These are phyloP conservation scores for Raddia guianensis DNA, from an alignment of 176 grass and related monocot genomes.

Conservation along the genomic window DNA sequence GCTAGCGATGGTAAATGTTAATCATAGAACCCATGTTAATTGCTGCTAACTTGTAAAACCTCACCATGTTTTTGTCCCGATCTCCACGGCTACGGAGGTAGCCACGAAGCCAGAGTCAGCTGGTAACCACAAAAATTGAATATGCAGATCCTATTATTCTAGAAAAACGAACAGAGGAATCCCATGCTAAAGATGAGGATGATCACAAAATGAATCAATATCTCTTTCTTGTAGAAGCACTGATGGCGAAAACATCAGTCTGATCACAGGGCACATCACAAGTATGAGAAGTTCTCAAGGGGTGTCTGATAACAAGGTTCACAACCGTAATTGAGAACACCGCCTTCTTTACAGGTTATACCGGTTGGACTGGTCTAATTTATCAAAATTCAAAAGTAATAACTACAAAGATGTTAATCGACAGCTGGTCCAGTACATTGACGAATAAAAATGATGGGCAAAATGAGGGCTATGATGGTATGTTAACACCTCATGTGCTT, in stretches of 20 bases:
- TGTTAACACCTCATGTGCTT: constrained; percentile 16
- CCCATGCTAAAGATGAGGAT: background rate
- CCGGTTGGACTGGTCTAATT: constrained; percentile 34
- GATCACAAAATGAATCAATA: background rate
- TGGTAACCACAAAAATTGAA: too few relatives aligned
- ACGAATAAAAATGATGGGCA: constrained; percentile 31
- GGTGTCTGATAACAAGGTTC: background rate
- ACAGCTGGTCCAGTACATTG: constrained; percentile 26
- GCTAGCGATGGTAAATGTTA: too few relatives aligned
- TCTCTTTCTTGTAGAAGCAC: too few relatives aligned
- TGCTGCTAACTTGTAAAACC: too few relatives aligned
- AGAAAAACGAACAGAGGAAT: background rate
- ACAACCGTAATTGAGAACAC: background rate
- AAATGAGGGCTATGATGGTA: background rate
- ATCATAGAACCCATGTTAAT: too few relatives aligned
- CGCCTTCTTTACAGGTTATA: constrained; percentile 38
- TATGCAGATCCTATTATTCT: too few relatives aligned
- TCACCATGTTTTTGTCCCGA: too few relatives aligned
- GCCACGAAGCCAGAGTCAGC: too few relatives aligned
- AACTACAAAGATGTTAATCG: constrained; percentile 39
- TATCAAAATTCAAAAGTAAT: constrained; percentile 38
- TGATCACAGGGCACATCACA: background rate
- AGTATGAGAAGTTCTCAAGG: too few relatives aligned
- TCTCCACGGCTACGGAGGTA: too few relatives aligned
- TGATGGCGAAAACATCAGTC: too few relatives aligned